These are phyloP conservation scores for Calonectria henricotiae DNA, from an alignment of 2,329 filamentous ascomycete species.

Conservation along the genomic window DNA sequence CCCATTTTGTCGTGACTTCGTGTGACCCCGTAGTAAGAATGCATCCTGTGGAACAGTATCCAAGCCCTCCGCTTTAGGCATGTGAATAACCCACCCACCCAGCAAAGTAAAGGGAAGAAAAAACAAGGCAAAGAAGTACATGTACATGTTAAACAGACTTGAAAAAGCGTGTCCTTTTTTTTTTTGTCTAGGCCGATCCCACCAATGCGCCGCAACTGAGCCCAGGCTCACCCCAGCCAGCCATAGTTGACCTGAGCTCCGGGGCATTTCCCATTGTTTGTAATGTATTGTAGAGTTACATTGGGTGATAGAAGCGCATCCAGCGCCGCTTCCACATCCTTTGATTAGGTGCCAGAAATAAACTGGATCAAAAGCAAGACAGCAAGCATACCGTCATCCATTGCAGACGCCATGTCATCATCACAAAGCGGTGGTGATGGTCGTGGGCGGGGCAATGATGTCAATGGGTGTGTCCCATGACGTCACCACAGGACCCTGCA, in stretches of 20 bases:
- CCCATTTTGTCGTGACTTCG: constrained; percentile 39
- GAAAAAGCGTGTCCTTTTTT: constrained; percentile 5
- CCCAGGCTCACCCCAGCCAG: constrained; percentile 40
- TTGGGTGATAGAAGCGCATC: constrained; percentile 32
- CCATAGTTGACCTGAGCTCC: constrained; percentile 36
- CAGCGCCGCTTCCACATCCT: constrained; percentile 40
- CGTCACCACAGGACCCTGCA: constrained; percentile 51
- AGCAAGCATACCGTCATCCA: constrained; percentile 39
- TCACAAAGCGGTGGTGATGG: constrained; percentile 38
- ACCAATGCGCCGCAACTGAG: constrained; percentile 22
- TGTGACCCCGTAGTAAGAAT: constrained; percentile 39
- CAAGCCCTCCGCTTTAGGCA: constrained; percentile 7
- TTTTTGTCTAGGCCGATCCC: constrained; percentile 35
- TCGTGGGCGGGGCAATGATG: constrained; percentile 49
- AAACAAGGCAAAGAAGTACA: constrained; percentile 24
- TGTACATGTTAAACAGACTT: constrained; percentile 25
- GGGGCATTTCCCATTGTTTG: constrained; percentile 20
- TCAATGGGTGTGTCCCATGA: constrained; percentile 43
- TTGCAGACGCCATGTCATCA: constrained; percentile 51
- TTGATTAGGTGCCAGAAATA: constrained; percentile 42
- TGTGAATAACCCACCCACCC: constrained; percentile 7
- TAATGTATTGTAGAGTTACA: constrained; percentile 43
- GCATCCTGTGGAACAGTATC: constrained; percentile 14
- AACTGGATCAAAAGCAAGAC: constrained; percentile 35
- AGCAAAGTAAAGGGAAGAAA: constrained; percentile 7